Percentiles rank a stretch among this genome's conserved stretches.
These are phyloP conservation scores for Truncatella angustata DNA, from an alignment of 2,329 filamentous ascomycete species.

Conservation along the genomic window DNA sequence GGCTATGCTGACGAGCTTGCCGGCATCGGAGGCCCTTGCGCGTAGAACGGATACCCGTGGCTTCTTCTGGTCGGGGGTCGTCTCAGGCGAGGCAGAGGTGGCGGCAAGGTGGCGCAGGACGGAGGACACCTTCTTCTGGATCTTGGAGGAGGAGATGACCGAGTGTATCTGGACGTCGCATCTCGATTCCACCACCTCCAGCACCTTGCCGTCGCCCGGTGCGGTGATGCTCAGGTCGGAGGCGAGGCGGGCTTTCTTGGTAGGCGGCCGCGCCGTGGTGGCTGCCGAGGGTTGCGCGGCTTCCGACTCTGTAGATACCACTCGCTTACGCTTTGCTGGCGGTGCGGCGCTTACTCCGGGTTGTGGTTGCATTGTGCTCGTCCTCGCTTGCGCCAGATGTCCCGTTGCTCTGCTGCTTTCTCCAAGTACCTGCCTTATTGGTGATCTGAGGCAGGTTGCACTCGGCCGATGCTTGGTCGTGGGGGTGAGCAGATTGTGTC, in stretches of 20 bases:
- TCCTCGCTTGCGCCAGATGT: not conserved
- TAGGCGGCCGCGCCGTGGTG: slow-evolving; percentile 7
- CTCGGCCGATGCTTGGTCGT: too few species aligned
- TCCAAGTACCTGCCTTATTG: too few species aligned
- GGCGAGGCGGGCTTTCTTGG: slow-evolving; percentile 24
- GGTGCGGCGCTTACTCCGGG: not conserved
- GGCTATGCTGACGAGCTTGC: slow-evolving; percentile 66
- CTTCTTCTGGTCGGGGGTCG: slow-evolving; percentile 20
- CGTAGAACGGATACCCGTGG: slow-evolving; percentile 43
- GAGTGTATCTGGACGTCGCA: slow-evolving; percentile 52
- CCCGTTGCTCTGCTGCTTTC: not conserved
- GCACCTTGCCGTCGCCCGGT: slow-evolving; percentile 37
- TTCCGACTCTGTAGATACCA: slow-evolving; percentile 14
- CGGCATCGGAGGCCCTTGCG: slow-evolving; percentile 48
- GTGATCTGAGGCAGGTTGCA: too few species aligned
- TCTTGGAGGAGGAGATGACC: slow-evolving; percentile 59
- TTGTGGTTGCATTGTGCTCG: not conserved
- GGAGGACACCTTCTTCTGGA: slow-evolving; percentile 51
- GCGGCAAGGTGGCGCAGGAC: slow-evolving; percentile 43
- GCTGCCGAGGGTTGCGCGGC: not conserved
- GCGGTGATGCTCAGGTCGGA: slow-evolving; percentile 24
- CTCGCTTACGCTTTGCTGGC: slow-evolving; percentile 25
- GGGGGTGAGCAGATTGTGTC: too few species aligned
- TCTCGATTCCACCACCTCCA: slow-evolving; percentile 42
- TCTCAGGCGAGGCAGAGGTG: slow-evolving; percentile 25